Base-by-base conservation (phyloP, 2,329 filamentous ascomycete genomes). In the Zarea fungicola region DNA sequence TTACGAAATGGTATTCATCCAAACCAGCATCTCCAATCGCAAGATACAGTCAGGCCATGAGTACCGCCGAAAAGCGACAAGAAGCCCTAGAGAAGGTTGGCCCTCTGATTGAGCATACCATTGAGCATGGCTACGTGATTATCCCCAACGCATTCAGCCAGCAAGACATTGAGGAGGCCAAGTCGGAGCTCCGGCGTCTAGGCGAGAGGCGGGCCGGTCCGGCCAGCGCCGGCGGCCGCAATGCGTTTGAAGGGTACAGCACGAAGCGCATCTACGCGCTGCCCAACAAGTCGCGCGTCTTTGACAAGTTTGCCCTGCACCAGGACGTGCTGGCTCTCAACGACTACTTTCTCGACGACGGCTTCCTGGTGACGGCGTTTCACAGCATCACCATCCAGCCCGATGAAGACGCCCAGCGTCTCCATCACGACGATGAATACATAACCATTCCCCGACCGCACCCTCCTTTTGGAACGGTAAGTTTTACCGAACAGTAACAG, bases 371-470 rank as follows among this genome's bases (percentile, higher is more conserved):
- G 16, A 64, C 59, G 34, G 59, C 62, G 6, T 61, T 67, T 26
- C 65, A 68, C 45, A 68, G 62, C 47, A 68, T 70, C 18, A 60
- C 60, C 40, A 70, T 70, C 51, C 61, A 66, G 39, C 65, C 66
- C 1, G 64, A 65, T n/a, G 66, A 68, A 56, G 57, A 57, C 22
- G 54, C 61, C n/a, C 67, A 70, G 55, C 53, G 57, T 16, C 52
- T 69, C 45, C 66, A 68, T 47, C 65, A 67, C 49, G 66, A 63
- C 32, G 60, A 63, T 34, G 53, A 49, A 2, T 56, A 54, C 40
- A 60, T 63, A 7, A 60, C 59, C 11, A 48, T 67, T 14, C 62
- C 65, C 14, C 59, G 67, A 19, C 66, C 67, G 0, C 61, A 65
- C 26, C 52, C 56, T 14, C 64, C 65, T 1, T 58, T 67, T 44